Conservation (phyloP, 208 protist genomes). For the Tritrichomonas musculus region DNA sequence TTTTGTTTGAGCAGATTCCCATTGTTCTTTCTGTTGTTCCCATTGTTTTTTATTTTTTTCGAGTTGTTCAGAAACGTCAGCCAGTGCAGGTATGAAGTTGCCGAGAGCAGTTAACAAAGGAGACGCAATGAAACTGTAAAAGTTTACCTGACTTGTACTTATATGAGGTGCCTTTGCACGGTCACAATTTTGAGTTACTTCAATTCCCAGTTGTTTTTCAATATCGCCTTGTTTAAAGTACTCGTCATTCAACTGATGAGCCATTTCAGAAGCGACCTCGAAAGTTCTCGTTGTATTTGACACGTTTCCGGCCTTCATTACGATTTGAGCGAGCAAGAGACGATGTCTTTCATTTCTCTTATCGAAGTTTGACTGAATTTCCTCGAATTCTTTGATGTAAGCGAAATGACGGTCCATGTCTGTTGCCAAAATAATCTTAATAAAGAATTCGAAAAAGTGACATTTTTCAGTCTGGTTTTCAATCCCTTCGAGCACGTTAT, state of each 20-base stretch:
- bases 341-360: background rate
- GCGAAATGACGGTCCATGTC: background rate
- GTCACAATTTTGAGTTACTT: background rate
- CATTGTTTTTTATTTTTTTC: background rate
- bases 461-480: background rate
- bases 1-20: background rate
- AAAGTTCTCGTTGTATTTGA: conserved; percentile 19
- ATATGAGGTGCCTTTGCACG: background rate
- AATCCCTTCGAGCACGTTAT: background rate
- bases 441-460: conserved; percentile 14
- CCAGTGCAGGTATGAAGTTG: background rate
- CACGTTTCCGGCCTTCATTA: background rate
- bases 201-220: background rate
- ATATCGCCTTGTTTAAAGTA: conserved; percentile 21
- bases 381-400: background rate
- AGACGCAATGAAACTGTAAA: background rate
- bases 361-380: background rate
- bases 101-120: background rate
- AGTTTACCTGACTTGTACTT: background rate
- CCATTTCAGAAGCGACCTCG: background rate
- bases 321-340: background rate
- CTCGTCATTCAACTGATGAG: background rate
- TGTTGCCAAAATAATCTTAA: conserved; percentile 21
- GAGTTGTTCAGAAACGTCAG: background rate
- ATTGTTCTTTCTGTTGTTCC: background rate